phyloP scores from a whole-genome alignment of 345 rosid species.

The Nasturtium officinale region DNA sequence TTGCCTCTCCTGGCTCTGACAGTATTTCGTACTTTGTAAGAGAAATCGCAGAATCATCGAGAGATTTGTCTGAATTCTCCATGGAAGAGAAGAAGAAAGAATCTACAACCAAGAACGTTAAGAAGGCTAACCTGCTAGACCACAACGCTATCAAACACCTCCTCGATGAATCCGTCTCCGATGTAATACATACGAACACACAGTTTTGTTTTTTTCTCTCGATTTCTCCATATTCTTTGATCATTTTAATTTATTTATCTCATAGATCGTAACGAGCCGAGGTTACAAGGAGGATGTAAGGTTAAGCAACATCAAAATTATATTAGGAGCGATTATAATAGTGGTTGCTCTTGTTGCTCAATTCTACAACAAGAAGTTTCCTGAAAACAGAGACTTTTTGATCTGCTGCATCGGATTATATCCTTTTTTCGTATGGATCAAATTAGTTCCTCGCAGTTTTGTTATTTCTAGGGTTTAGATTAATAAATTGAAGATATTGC shows the following conservation, averaged over 20 bases:
- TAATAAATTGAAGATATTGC: neutral
- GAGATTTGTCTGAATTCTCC: conserved; percentile 5
- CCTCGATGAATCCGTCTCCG: conserved; percentile 85
- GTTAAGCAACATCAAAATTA: conserved; percentile 68
- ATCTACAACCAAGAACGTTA: conserved; percentile 49
- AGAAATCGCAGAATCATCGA: neutral
- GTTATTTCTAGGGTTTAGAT: neutral
- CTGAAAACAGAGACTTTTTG: conserved; percentile 74
- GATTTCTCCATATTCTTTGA: conserved; percentile 25
- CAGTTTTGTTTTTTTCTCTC: neutral
- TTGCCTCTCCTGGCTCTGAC: neutral
- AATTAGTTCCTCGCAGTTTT: neutral
- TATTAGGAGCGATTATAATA: conserved; percentile 64
- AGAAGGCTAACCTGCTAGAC: conserved; percentile 81
- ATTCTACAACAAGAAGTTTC: conserved; percentile 94
- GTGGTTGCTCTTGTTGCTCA: conserved; percentile 83
- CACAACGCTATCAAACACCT: conserved; percentile 85
- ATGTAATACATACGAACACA: conserved; percentile 45
- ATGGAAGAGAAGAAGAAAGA: conserved; percentile 67
- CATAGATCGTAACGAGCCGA: conserved; percentile 65
- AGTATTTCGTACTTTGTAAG: conserved; percentile 2
- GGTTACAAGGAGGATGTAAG: conserved; percentile 79
- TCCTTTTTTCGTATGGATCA: conserved; percentile 52
- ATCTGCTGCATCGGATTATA: conserved; percentile 80
- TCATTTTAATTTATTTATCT: neutral